phyloP scores from a whole-genome alignment of 345 rosid species.

The Clarkia xantiana region DNA sequence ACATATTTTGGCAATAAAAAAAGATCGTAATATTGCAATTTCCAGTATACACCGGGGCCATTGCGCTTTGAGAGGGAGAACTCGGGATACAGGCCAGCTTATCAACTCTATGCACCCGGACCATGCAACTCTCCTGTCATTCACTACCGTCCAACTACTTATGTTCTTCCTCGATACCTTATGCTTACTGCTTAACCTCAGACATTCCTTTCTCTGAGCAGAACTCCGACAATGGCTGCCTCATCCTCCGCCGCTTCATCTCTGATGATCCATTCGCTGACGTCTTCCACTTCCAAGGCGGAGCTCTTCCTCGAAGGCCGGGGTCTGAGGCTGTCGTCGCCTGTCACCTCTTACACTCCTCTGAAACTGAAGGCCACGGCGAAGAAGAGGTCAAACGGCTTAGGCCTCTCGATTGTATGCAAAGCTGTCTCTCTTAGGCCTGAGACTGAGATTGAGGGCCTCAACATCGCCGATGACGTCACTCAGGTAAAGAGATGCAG shows the following conservation, averaged over 20 bases:
- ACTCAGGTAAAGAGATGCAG: slow-evolving; percentile 32
- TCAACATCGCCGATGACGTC: slow-evolving; percentile 78
- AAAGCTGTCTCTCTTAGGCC: slow-evolving; percentile 54
- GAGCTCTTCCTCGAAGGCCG: background rate
- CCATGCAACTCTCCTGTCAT: too few relatives aligned
- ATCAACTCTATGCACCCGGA: too few relatives aligned
- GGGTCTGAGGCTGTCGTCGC: too few relatives aligned
- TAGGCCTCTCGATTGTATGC: slow-evolving; percentile 37
- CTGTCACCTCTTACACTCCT: background rate
- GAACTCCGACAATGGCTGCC: background rate
- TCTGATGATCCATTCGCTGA: slow-evolving; percentile 23
- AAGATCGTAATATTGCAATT: too few relatives aligned
- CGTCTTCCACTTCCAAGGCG: slow-evolving; percentile 10
- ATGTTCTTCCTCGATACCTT: too few relatives aligned
- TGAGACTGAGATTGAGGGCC: slow-evolving; percentile 41
- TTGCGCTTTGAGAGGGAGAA: too few relatives aligned
- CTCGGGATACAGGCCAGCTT: too few relatives aligned
- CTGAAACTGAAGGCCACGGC: background rate
- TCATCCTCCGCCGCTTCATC: slow-evolving; percentile 32
- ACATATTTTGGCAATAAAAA: too few relatives aligned
- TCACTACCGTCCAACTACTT: too few relatives aligned
- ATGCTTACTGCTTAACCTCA: too few relatives aligned
- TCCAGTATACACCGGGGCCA: too few relatives aligned
- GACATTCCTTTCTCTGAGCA: background rate
- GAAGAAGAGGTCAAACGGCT: background rate